Percentiles rank a stretch among this genome's conserved stretches.
Evolutionary conservation across 306 rosid species (phyloP).

Genomic region (Ceratonia siliqua): DNA sequence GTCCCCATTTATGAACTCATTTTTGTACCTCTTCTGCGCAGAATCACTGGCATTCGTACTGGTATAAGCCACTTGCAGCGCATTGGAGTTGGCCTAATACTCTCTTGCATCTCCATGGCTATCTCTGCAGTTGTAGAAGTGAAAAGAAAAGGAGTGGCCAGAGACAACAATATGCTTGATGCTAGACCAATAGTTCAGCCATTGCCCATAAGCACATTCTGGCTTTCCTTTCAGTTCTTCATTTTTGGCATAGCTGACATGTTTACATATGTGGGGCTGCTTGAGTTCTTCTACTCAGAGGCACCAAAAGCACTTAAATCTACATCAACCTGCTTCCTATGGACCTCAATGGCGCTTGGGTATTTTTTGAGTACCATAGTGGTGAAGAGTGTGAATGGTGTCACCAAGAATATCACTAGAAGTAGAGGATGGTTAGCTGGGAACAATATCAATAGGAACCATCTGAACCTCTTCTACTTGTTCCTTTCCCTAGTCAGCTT

Average conservation of each 20-base stretch:
- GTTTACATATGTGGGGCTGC: constrained; percentile 83
- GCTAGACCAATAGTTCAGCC: constrained; percentile 67
- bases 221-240: constrained; percentile 88
- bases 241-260: constrained; percentile 93
- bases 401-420: constrained; percentile 49
- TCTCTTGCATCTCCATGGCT: constrained; percentile 83
- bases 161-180: constrained; percentile 64
- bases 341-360: constrained; percentile 93
- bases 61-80: constrained; percentile 84
- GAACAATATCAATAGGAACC: constrained; percentile 80
- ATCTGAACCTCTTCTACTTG: constrained; percentile 74
- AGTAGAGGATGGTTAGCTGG: constrained; percentile 85
- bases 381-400: constrained; percentile 70
- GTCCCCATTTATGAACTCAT: constrained; percentile 80
- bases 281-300: constrained; percentile 91
- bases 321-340: constrained; percentile 80
- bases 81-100: constrained; percentile 79
- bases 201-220: constrained; percentile 80
- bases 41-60: constrained; percentile 65
- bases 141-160: constrained; percentile 73
- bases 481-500: constrained; percentile 76
- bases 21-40: constrained; percentile 59
- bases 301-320: constrained; percentile 79
- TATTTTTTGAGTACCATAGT: constrained; percentile 74
- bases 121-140: constrained; percentile 69